phyloP scores from a whole-genome alignment of 768 basidiomycete genomes.

The Podaxis rugospora region DNA sequence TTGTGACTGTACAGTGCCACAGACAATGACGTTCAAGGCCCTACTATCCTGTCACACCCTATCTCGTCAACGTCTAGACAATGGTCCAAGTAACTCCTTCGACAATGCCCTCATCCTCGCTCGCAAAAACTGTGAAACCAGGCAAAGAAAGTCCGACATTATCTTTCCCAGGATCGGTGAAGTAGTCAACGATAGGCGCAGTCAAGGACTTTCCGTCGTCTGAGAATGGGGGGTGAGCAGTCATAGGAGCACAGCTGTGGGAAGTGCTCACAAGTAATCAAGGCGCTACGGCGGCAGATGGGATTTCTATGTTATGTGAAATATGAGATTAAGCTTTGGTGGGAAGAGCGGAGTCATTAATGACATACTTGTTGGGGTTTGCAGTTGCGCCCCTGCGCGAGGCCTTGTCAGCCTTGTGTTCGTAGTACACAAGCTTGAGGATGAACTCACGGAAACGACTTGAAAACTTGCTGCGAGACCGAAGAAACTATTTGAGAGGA shows the following conservation, averaged over 20 bases:
- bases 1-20: background rate
- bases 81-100: conserved; percentile 25
- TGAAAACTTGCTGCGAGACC: conserved; percentile 28
- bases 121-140: conserved; percentile 25
- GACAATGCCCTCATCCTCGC: conserved; percentile 23
- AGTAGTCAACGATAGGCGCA: conserved; percentile 29
- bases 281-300: conserved; percentile 23
- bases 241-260: background rate
- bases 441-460: conserved; percentile 28
- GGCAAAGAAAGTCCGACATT: conserved; percentile 25
- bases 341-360: too few relatives aligned
- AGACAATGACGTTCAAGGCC: too few relatives aligned
- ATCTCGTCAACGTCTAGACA: conserved; percentile 2
- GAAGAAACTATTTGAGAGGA: conserved; percentile 30
- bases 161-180: conserved; percentile 10
- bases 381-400: conserved; percentile 19
- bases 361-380: conserved; percentile 23
- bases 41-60: background rate
- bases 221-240: conserved; percentile 9
- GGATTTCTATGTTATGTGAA: conserved; percentile 22
- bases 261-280: conserved; percentile 23
- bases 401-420: background rate
- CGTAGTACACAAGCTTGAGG: background rate
- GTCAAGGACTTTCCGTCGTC: conserved; percentile 19
- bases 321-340: background rate